Conservation (phyloP, 495 filamentous ascomycete genomes). For the Tuber aestivum region DNA sequence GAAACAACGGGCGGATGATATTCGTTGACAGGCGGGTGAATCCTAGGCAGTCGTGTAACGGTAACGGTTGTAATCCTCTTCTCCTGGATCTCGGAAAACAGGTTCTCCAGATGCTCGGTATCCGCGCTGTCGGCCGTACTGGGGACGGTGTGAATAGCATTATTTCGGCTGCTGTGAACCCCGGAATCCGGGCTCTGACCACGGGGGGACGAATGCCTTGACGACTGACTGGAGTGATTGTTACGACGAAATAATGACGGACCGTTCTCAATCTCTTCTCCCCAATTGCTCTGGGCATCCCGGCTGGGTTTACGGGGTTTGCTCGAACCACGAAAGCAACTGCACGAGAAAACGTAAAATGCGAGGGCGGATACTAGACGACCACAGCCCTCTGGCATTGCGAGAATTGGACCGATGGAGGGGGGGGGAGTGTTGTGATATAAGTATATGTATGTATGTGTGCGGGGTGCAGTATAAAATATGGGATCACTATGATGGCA, state of each 20-base stretch:
- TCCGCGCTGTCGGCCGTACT: neutral
- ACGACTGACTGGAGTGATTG: conserved; percentile 14
- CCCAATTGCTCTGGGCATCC: conserved; percentile 20
- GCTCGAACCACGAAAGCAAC: conserved; percentile 16
- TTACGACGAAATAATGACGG: conserved; percentile 23
- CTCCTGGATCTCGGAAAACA: conserved; percentile 9
- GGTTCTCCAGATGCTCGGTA: neutral
- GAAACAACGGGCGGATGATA: conserved; percentile 30
- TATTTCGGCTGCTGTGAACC: neutral
- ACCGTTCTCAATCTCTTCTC: conserved; percentile 29
- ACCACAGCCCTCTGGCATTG: conserved; percentile 31
- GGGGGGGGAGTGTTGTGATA: neutral
- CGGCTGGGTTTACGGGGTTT: conserved; percentile 18
- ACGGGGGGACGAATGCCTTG: conserved; percentile 16
- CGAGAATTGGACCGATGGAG: neutral
- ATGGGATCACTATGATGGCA: neutral
- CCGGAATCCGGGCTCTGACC: neutral
- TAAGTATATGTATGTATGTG: neutral
- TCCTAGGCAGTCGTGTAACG: conserved; percentile 24
- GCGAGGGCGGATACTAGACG: conserved; percentile 33
- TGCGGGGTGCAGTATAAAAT: neutral
- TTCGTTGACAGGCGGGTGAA: conserved; percentile 28
- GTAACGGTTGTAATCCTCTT: conserved; percentile 27
- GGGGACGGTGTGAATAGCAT: neutral
- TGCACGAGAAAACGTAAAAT: conserved; percentile 32